Percentiles rank a stretch among this genome's conserved stretches.
These are phyloP conservation scores for Mycena albidolilacea DNA, from an alignment of 768 basidiomycete genomes.

Conservation along the genomic window DNA sequence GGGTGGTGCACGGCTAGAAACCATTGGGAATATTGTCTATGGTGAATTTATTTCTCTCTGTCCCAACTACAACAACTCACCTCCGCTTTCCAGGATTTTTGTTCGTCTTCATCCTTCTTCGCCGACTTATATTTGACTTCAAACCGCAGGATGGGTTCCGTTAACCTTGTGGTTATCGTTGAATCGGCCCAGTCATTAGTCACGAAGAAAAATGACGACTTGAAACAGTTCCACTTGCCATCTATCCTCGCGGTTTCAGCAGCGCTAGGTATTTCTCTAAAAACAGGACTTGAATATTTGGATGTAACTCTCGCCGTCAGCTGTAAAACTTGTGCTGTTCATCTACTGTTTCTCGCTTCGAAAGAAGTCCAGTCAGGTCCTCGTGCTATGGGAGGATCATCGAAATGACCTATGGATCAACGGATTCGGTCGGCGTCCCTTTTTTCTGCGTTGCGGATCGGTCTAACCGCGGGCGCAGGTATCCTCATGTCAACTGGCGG, in stretches of 20 bases:
- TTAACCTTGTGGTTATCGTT: slow-evolving; percentile 92
- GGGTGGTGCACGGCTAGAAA: slow-evolving; percentile 91
- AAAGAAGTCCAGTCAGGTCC: slow-evolving; percentile 89
- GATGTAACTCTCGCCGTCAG: slow-evolving; percentile 53
- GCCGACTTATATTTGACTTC: slow-evolving; percentile 2
- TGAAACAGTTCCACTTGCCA: slow-evolving; percentile 81
- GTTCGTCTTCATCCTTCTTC: slow-evolving; percentile 41
- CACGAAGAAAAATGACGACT: slow-evolving; percentile 65
- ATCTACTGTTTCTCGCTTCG: slow-evolving; percentile 88
- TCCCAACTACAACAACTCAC: background rate
- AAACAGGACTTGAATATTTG: slow-evolving; percentile 32
- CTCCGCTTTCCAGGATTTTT: slow-evolving; percentile 58
- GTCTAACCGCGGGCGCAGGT: slow-evolving; percentile 57
- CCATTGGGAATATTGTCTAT: slow-evolving; percentile 91
- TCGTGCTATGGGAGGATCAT: slow-evolving; percentile 97
- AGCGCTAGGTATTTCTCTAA: slow-evolving; percentile 73
- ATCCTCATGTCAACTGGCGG: slow-evolving; percentile 89
- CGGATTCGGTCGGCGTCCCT: slow-evolving; percentile 67
- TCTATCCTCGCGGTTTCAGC: slow-evolving; percentile 87
- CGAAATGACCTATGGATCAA: slow-evolving; percentile 94
- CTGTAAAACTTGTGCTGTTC: slow-evolving; percentile 89
- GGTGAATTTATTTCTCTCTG: slow-evolving; percentile 57
- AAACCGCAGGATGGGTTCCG: slow-evolving; percentile 83
- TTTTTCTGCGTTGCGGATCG: background rate
- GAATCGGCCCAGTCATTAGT: slow-evolving; percentile 85